phyloP scores from a whole-genome alignment of 2,329 filamentous ascomycete genomes.

The Epichloe uncinata region DNA sequence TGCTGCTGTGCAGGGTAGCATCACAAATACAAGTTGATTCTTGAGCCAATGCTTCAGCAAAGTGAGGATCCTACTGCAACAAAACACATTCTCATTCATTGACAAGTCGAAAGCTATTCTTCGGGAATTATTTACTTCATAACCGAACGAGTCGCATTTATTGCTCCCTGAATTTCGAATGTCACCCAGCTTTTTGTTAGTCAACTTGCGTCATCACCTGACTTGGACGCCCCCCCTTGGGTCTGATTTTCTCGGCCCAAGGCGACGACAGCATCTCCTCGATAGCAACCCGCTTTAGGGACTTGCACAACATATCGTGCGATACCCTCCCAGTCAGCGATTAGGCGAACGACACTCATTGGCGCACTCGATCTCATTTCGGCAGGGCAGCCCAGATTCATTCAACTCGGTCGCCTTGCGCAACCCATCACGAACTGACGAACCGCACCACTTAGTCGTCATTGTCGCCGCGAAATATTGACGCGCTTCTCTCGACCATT shows the following conservation, averaged over 20 bases:
- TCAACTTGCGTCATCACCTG: conserved; percentile 5
- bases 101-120: too few relatives aligned
- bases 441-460: neutral
- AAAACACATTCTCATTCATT: too few relatives aligned
- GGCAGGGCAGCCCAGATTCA: neutral
- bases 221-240: conserved; percentile 2
- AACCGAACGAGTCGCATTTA: too few relatives aligned
- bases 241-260: neutral
- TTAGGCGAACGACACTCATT: neutral
- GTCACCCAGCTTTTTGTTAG: too few relatives aligned
- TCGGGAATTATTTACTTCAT: too few relatives aligned
- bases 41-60: too few relatives aligned
- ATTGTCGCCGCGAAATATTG: neutral
- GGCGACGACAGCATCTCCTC: neutral
- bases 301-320: neutral
- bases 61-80: too few relatives aligned
- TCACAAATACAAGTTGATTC: neutral
- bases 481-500: neutral
- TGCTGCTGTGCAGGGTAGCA: neutral
- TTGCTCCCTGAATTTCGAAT: too few relatives aligned
- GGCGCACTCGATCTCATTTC: neutral
- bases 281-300: neutral
- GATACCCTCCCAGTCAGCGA: neutral
- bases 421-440: neutral
- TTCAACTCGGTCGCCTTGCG: neutral